These are phyloP conservation scores for Heritiera littoralis DNA, from an alignment of 345 rosid genomes.

Conservation along the genomic window DNA sequence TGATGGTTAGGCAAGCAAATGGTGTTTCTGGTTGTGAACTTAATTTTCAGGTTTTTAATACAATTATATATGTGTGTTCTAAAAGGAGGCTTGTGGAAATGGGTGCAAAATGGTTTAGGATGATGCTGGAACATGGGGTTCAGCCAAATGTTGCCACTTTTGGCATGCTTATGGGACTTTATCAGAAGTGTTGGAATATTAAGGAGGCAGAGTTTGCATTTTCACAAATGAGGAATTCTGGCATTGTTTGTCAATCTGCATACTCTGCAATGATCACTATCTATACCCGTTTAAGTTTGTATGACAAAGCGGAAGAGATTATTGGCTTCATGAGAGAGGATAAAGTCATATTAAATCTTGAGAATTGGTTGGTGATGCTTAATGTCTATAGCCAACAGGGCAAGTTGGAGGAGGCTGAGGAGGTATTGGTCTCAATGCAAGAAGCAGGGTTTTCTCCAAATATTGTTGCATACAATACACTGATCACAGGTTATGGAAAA, in stretches of 20 bases:
- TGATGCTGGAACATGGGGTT: slow-evolving; percentile 74
- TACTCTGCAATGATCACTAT: slow-evolving; percentile 89
- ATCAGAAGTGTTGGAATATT: slow-evolving; percentile 69
- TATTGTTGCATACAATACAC: slow-evolving; percentile 73
- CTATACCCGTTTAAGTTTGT: slow-evolving; percentile 68
- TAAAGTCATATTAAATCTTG: slow-evolving; percentile 49
- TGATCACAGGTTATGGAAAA: slow-evolving; percentile 86
- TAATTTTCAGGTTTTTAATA: slow-evolving; percentile 65
- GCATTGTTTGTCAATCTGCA: slow-evolving; percentile 76
- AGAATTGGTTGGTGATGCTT: slow-evolving; percentile 85
- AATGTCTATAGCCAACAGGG: slow-evolving; percentile 88
- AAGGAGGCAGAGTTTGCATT: slow-evolving; percentile 76
- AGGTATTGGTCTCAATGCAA: slow-evolving; percentile 54
- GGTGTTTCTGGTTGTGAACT: slow-evolving; percentile 35
- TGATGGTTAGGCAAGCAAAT: slow-evolving; percentile 45
- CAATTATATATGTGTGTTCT: slow-evolving; percentile 55
- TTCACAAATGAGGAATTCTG: slow-evolving; percentile 59
- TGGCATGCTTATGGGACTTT: slow-evolving; percentile 89
- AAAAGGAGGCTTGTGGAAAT: slow-evolving; percentile 56
- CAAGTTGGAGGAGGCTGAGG: slow-evolving; percentile 69
- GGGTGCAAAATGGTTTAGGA: slow-evolving; percentile 65
- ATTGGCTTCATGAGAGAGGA: slow-evolving; percentile 62
- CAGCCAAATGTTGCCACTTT: slow-evolving; percentile 78
- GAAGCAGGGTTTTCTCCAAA: slow-evolving; percentile 53
- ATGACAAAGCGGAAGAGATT: slow-evolving; percentile 73